Evolutionary conservation across 2,329 filamentous ascomycete genomes (phyloP), one percentile per base, ranked within the genome.

Genomic region (Pleoardoris graminearum): DNA sequence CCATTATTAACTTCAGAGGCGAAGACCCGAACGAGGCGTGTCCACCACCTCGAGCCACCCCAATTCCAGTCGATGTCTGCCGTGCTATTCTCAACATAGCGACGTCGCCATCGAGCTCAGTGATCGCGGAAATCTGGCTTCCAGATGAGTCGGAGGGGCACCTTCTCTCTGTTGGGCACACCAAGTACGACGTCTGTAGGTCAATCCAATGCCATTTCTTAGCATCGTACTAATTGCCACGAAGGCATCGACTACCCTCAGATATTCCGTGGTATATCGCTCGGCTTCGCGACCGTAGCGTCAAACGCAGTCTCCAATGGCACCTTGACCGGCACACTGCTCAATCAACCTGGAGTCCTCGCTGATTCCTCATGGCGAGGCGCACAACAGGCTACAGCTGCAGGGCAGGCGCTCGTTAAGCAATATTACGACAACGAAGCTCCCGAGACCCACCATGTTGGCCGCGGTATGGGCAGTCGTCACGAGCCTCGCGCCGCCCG

Each of bases 261-360:
- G 11, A 33, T 44, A 17, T 17, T 19, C 8, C 22, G 33, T 11
- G 41, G 29, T 11, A 32, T 22, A 22, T 50, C 49, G 10, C 58
- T 67, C 32, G 71, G 71, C 5, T 74, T 74, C 39, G 68, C 70
- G 1, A 59, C 65, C 6, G 63, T 69, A 0, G 63, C 67, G n/a
- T 60, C 63, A 2, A 73, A 75, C 54, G 71, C 57, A 12, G 71
- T 72, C 7, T 69, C 74, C 51, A 72, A 74, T 41, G 71, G 72
- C 6, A 71, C 69, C 8, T 69, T 67, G 2, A 78, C 77, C 14
- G 48, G 63, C 22, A 66, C 74, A 1, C 79, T 80, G 50, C 69
- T 72, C 30, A 59, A 67, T 4, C 75, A 77, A 21, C 65, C 69
- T 0, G 76, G 77, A 23, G 70, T 78, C 4, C 51, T 80, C 2